phyloP scores from a whole-genome alignment of 2,329 filamentous ascomycete genomes.

The Camillea tinctor region DNA sequence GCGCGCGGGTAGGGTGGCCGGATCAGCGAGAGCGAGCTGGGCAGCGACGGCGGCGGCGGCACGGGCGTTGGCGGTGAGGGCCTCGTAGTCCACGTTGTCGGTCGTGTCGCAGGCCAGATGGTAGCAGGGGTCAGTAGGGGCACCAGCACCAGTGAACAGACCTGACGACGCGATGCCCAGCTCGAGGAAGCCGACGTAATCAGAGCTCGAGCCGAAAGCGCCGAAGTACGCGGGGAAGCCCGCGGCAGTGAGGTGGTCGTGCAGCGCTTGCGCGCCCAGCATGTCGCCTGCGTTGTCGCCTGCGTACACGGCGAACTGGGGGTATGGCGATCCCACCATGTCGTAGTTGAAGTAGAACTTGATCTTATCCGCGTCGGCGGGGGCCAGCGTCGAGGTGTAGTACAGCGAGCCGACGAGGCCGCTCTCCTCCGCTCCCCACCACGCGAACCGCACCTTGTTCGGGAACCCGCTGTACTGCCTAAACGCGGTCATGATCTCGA shows the following conservation, averaged over 20 bases:
- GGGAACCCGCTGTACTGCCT: constrained; percentile 35
- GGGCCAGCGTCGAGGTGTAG: constrained; percentile 37
- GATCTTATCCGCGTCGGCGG: constrained; percentile 51
- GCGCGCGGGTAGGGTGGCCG: constrained; percentile 18
- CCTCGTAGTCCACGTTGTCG: constrained; percentile 41
- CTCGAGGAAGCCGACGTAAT: constrained; percentile 41
- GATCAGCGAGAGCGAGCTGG: constrained; percentile 16
- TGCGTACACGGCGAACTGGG: constrained; percentile 39
- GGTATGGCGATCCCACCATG: constrained; percentile 58
- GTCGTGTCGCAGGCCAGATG: constrained; percentile 41
- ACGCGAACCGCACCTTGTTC: constrained; percentile 44
- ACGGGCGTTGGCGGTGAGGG: constrained; percentile 39
- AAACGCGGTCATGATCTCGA: constrained; percentile 39
- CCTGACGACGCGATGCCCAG: constrained; percentile 41
- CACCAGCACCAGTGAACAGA: constrained; percentile 41
- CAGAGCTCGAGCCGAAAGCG: constrained; percentile 37
- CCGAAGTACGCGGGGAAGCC: constrained; percentile 35
- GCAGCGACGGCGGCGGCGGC: constrained; percentile 52
- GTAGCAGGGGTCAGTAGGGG: constrained; percentile 37
- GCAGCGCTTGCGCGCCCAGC: constrained; percentile 34
- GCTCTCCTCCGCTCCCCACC: constrained; percentile 44
- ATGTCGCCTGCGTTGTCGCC: constrained; percentile 37
- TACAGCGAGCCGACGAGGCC: constrained; percentile 45
- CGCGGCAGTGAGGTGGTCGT: constrained; percentile 36
- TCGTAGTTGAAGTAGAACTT: constrained; percentile 70